phyloP scores from a whole-genome alignment of 106 monocot genomes.

The Acorus calamus region DNA sequence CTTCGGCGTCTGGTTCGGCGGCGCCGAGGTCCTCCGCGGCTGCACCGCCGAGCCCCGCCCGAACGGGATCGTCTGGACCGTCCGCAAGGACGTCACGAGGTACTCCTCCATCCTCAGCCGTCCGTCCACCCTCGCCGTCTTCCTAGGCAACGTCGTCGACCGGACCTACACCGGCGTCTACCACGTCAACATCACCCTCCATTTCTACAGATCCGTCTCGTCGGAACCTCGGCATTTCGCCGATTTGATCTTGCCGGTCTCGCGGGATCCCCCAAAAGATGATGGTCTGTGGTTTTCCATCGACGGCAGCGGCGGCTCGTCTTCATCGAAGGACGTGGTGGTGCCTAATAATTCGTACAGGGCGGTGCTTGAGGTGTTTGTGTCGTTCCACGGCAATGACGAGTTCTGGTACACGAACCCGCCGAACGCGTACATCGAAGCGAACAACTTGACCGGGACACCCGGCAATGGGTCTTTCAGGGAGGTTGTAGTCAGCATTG shows the following conservation, averaged over 20 bases:
- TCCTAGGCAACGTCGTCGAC: constrained; percentile 60
- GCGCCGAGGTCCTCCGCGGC: constrained; percentile 85
- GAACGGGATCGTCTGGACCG: constrained; percentile 57
- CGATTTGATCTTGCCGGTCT: constrained; percentile 72
- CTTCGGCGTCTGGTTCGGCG: constrained; percentile 79
- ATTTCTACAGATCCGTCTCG: constrained; percentile 20
- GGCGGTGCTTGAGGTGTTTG: constrained; percentile 72
- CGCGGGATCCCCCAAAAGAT: constrained; percentile 45
- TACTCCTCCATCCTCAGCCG: constrained; percentile 37
- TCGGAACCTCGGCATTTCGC: constrained; percentile 7
- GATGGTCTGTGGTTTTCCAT: constrained; percentile 80
- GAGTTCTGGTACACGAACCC: constrained; percentile 92
- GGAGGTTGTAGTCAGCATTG: constrained; percentile 52
- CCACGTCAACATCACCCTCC: constrained; percentile 55
- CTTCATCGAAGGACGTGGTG: constrained; percentile 29
- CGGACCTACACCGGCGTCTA: constrained; percentile 52
- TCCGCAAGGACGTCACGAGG: constrained; percentile 42
- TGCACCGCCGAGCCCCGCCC: constrained; percentile 90
- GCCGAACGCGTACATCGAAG: constrained; percentile 47
- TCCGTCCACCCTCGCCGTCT: constrained; percentile 42
- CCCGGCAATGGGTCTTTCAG: constrained; percentile 72
- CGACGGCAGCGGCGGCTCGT: constrained; percentile 45
- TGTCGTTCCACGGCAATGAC: constrained; percentile 65
- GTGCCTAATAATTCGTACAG: constrained; percentile 69
- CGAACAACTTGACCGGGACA: constrained; percentile 40